Evolutionary conservation across 805 yeast genomes (phyloP).

Genomic region (Naumovozyma dairenensis): DNA sequence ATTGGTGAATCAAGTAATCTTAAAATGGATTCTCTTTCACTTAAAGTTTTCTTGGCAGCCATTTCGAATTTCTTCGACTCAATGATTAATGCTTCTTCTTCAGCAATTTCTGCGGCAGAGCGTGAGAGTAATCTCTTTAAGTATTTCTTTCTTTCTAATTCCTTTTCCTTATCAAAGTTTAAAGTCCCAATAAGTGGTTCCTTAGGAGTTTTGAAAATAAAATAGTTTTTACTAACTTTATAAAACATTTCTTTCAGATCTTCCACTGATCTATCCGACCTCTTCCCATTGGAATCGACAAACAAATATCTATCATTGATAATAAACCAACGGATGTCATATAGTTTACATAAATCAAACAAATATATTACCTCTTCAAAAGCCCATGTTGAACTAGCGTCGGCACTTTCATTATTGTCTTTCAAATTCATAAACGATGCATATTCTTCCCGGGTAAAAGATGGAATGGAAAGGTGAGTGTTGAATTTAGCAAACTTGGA

Average conservation of each 20-base stretch:
- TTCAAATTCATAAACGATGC: conserved; percentile 39
- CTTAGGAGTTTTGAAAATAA: conserved; percentile 34
- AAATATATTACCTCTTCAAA: conserved; percentile 69
- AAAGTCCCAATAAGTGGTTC: conserved; percentile 53
- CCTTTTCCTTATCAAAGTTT: conserved; percentile 60
- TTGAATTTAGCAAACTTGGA: conserved; percentile 69
- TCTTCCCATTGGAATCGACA: conserved; percentile 23
- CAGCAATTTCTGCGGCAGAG: conserved; percentile 95
- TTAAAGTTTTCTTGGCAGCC: conserved; percentile 79
- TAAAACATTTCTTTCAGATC: conserved; percentile 81
- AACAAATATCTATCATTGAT: conserved; percentile 48
- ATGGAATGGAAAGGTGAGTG: conserved; percentile 59
- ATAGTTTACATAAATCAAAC: conserved; percentile 58
- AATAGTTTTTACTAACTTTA: conserved; percentile 47
- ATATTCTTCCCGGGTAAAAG: conserved; percentile 54
- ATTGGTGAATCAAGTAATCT: conserved; percentile 83
- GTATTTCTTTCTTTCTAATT: conserved; percentile 71
- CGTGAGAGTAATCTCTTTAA: conserved; percentile 66
- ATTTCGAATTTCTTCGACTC: conserved; percentile 90
- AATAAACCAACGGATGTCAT: conserved; percentile 48
- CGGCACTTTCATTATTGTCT: conserved; percentile 19
- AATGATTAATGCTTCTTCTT: conserved; percentile 86
- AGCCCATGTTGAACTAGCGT: conserved; percentile 38
- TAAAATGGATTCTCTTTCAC: conserved; percentile 71
- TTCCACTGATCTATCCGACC: conserved; percentile 44